A percentile compares a stretch with the other conserved stretches of the same genome.
Conservation (phyloP, 306 rosid species). For the Amphicarpaea edgeworthii region DNA sequence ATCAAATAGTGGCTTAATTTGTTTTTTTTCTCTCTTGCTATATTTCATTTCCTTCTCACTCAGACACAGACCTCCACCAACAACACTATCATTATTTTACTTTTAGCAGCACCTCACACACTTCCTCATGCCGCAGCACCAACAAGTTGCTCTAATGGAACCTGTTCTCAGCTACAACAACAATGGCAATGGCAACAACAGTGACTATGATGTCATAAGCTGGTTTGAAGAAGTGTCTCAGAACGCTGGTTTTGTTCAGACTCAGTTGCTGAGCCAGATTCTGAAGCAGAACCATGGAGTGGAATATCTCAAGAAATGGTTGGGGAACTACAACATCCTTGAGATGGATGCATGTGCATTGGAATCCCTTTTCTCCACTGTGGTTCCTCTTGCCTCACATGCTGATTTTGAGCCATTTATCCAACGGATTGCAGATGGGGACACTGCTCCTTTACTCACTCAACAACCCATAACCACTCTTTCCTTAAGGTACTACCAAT, state of each 20-base stretch:
- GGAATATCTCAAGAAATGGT: slow-evolving; percentile 79
- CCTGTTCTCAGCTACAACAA: slow-evolving; percentile 37
- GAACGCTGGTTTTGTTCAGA: slow-evolving; percentile 67
- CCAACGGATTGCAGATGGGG: slow-evolving; percentile 87
- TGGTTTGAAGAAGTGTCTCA: slow-evolving; percentile 78
- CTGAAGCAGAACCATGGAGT: slow-evolving; percentile 71
- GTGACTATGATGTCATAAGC: slow-evolving; percentile 52
- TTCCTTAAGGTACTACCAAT: slow-evolving; percentile 68
- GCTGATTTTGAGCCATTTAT: slow-evolving; percentile 82
- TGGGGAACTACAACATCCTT: slow-evolving; percentile 57
- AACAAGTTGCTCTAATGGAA: slow-evolving; percentile 58
- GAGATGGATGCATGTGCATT: slow-evolving; percentile 68
- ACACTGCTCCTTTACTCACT: slow-evolving; percentile 66
- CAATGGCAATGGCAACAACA: background rate
- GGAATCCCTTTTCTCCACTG: slow-evolving; percentile 81
- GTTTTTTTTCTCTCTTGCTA: slow-evolving; percentile 17
- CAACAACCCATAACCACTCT: slow-evolving; percentile 81
- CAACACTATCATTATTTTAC: background rate
- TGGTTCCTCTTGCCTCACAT: slow-evolving; percentile 83
- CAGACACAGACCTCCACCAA: background rate
- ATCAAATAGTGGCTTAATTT: slow-evolving; percentile 6
- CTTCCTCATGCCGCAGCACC: slow-evolving; percentile 31
- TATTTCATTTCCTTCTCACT: background rate
- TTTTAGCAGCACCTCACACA: background rate
- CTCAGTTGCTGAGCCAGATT: slow-evolving; percentile 68